A percentile compares a stretch with the other conserved stretches of the same genome.
phyloP scores from a whole-genome alignment of 2,329 filamentous ascomycete species.

The Cercospora zeina region DNA sequence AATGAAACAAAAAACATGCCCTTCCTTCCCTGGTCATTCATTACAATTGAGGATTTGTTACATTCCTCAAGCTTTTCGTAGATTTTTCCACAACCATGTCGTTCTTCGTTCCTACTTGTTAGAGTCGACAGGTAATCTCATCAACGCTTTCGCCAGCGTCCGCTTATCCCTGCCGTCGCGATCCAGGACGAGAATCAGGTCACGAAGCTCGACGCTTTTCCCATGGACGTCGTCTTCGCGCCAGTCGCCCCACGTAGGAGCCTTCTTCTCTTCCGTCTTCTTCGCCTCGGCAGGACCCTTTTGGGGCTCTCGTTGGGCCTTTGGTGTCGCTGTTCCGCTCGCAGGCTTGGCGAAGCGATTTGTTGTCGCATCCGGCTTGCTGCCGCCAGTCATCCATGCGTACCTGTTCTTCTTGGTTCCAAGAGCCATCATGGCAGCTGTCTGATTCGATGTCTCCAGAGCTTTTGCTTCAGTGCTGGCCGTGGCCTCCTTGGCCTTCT shows the following conservation, averaged over 20 bases:
- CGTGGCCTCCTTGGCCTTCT: slow-evolving; percentile 69
- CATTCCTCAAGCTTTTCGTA: too few species aligned
- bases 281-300: slow-evolving; percentile 22
- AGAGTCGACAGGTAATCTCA: slow-evolving; percentile 24
- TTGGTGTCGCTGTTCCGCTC: slow-evolving; percentile 36
- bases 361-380: slow-evolving; percentile 59
- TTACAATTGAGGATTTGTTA: too few species aligned
- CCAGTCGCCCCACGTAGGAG: slow-evolving; percentile 42
- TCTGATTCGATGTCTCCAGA: slow-evolving; percentile 79
- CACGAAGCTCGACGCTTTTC: slow-evolving; percentile 77
- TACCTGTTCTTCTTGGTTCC: slow-evolving; percentile 68
- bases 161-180: slow-evolving; percentile 68
- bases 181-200: slow-evolving; percentile 78
- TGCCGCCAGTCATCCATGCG: slow-evolving; percentile 68
- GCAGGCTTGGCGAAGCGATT: slow-evolving; percentile 39
- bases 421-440: slow-evolving; percentile 71
- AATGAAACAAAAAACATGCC: too few species aligned
- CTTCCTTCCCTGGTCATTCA: too few species aligned
- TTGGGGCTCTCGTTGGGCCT: slow-evolving; percentile 20
- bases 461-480: slow-evolving; percentile 29
- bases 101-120: background rate
- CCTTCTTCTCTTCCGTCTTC: slow-evolving; percentile 29
- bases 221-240: slow-evolving; percentile 76
- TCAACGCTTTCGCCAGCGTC: slow-evolving; percentile 58
- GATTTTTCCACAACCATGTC: background rate